Evolutionary conservation across 164 flowering plant species (phyloP).

Genomic region (Kalanchoe fedtschenkoi): DNA sequence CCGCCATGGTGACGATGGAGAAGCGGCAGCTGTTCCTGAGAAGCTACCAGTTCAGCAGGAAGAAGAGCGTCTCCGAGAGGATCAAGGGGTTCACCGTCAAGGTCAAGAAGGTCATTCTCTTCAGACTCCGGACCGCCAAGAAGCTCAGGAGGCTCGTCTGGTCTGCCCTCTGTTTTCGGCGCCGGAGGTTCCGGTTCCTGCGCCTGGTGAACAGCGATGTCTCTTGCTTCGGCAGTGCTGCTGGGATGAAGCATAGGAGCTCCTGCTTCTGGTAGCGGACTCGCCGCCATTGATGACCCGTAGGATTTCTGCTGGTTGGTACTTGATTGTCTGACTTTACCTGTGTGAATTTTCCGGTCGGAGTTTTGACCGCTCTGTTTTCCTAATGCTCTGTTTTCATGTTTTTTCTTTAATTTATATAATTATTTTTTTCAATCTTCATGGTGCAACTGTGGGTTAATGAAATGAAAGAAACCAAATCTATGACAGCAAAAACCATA

Average conservation of each 20-base stretch:
- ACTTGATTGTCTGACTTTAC: not conserved
- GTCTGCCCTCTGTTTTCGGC: conserved; percentile 1
- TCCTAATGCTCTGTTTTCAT: not conserved
- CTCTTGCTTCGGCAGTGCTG: not conserved
- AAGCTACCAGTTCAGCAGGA: conserved; percentile 10
- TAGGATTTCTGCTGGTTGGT: not conserved
- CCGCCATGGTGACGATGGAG: not conserved
- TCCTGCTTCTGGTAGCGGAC: conserved; percentile 1
- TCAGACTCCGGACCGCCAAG: not conserved
- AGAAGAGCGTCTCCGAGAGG: conserved; percentile 4
- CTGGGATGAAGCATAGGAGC: not conserved
- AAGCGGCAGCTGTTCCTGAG: conserved; percentile 4
- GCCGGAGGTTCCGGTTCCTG: not conserved
- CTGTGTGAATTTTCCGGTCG: not conserved
- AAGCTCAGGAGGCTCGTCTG: not conserved
- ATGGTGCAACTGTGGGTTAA: not conserved
- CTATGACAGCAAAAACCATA: no score
- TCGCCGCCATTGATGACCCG: no score
- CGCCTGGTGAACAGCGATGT: not conserved
- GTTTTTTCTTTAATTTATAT: no score
- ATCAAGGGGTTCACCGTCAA: not conserved
- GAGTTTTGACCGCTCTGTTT: not conserved
- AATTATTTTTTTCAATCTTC: no score
- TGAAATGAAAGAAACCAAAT: no score
- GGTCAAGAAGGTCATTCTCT: conserved; percentile 3